Evolutionary conservation across 2,329 filamentous ascomycete species (phyloP).

Genomic region (Colletotrichum sp.): DNA sequence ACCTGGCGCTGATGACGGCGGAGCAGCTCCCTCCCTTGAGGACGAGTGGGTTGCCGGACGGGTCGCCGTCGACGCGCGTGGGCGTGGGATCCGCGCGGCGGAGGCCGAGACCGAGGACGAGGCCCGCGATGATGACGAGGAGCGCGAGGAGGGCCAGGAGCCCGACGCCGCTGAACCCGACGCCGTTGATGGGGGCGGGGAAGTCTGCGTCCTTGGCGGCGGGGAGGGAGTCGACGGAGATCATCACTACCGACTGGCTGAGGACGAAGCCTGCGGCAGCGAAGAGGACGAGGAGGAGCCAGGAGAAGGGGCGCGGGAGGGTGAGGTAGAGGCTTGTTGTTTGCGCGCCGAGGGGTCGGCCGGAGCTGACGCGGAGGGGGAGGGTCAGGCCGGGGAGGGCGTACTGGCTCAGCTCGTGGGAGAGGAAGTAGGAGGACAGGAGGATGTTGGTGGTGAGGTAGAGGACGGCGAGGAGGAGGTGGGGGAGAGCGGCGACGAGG

Average conservation of each 20-base stretch:
- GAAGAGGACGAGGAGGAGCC: slow-evolving; percentile 49
- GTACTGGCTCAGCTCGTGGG: slow-evolving; percentile 54
- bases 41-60: slow-evolving; percentile 52
- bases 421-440: slow-evolving; percentile 52
- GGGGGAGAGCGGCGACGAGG: slow-evolving; percentile 51
- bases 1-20: slow-evolving; percentile 55
- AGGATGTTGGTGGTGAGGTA: slow-evolving; percentile 54
- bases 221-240: slow-evolving; percentile 29
- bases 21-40: slow-evolving; percentile 53
- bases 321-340: slow-evolving; percentile 54
- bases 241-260: slow-evolving; percentile 40
- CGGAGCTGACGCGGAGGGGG: slow-evolving; percentile 51
- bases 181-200: slow-evolving; percentile 26
- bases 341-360: slow-evolving; percentile 47
- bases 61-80: slow-evolving; percentile 36
- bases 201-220: background rate
- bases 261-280: slow-evolving; percentile 48
- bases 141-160: slow-evolving; percentile 46
- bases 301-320: slow-evolving; percentile 50
- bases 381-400: slow-evolving; percentile 33
- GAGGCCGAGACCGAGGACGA: slow-evolving; percentile 43
- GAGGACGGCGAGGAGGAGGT: slow-evolving; percentile 51
- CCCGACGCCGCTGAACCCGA: slow-evolving; percentile 48
- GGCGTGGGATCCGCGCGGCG: slow-evolving; percentile 41
- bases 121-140: slow-evolving; percentile 37